Conservation (phyloP, 2,329 filamentous ascomycete genomes). For the Colletotrichum cordylinicola region DNA sequence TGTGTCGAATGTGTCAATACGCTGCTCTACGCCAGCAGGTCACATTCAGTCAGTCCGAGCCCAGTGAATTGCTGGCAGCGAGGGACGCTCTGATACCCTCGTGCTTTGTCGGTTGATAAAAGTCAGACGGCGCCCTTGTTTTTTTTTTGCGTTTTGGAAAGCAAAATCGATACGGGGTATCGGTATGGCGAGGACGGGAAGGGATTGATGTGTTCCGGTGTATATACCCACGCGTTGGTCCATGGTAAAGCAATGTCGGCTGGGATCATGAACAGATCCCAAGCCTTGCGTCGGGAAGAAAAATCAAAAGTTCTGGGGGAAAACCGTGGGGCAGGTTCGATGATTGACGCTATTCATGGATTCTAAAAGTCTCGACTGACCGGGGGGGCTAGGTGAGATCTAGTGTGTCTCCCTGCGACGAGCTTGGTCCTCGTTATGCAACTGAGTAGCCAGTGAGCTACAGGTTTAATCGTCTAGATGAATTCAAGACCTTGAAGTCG, state of each 20-base stretch:
- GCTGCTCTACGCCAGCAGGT: neutral
- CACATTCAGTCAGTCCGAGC: neutral
- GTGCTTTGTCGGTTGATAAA: constrained; percentile 14
- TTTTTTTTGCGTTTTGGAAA: neutral
- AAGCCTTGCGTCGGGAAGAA: neutral
- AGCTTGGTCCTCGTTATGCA: neutral
- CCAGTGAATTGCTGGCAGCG: constrained; percentile 7
- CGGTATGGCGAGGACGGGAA: neutral
- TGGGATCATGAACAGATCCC: neutral
- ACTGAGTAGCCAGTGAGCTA: neutral
- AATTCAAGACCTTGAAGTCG: neutral
- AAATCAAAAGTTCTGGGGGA: neutral
- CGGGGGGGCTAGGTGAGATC: neutral
- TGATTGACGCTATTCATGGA: neutral
- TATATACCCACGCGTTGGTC: constrained; percentile 20
- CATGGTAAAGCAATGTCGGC: neutral
- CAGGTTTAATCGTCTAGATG: neutral
- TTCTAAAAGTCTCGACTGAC: neutral
- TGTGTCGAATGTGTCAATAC: neutral
- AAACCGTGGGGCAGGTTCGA: neutral
- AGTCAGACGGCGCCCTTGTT: neutral
- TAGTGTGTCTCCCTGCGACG: neutral
- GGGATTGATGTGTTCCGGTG: neutral
- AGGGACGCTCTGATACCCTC: constrained; percentile 11
- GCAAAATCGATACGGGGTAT: neutral